phyloP scores from a whole-genome alignment of 352 stramenopile genomes.

The Phytophthora ramorum region DNA sequence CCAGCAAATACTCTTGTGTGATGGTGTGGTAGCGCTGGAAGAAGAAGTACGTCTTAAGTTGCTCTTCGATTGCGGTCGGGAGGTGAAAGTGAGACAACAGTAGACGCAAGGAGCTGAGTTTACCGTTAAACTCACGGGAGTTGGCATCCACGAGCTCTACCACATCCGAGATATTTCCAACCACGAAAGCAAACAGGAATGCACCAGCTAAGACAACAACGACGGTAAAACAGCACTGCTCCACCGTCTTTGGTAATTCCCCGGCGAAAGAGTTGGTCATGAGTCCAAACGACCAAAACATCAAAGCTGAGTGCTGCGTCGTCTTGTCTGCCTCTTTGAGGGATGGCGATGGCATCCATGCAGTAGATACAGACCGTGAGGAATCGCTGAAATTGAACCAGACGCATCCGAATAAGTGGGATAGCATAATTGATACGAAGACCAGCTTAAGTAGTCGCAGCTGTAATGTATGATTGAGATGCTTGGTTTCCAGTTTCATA shows the following conservation, averaged over 20 bases:
- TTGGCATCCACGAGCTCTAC: slow-evolving; percentile 60
- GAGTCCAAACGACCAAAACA: slow-evolving; percentile 71
- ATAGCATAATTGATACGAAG: slow-evolving; percentile 50
- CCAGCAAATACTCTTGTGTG: slow-evolving; percentile 62
- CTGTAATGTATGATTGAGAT: slow-evolving; percentile 50
- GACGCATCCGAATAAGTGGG: slow-evolving; percentile 59
- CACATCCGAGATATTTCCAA: slow-evolving; percentile 71
- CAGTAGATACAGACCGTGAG: background rate
- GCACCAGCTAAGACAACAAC: slow-evolving; percentile 50
- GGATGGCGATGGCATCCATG: slow-evolving; percentile 16
- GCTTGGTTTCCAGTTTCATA: slow-evolving; percentile 44
- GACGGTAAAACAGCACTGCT: slow-evolving; percentile 57
- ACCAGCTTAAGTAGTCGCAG: slow-evolving; percentile 59
- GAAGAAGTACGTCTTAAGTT: slow-evolving; percentile 76
- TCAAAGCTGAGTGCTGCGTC: slow-evolving; percentile 46
- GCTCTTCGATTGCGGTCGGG: slow-evolving; percentile 47
- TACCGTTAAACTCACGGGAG: slow-evolving; percentile 60
- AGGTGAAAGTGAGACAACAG: slow-evolving; percentile 63
- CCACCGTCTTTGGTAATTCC: slow-evolving; percentile 44
- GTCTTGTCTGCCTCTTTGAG: slow-evolving; percentile 2
- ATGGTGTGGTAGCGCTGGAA: slow-evolving; percentile 71
- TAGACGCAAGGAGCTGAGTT: slow-evolving; percentile 63
- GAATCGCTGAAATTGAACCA: slow-evolving; percentile 64
- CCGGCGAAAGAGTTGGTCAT: slow-evolving; percentile 60
- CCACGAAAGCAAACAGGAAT: slow-evolving; percentile 59